These are phyloP conservation scores for Barnettozyma botsteinii DNA, from an alignment of 805 yeast genomes.

Conservation along the genomic window DNA sequence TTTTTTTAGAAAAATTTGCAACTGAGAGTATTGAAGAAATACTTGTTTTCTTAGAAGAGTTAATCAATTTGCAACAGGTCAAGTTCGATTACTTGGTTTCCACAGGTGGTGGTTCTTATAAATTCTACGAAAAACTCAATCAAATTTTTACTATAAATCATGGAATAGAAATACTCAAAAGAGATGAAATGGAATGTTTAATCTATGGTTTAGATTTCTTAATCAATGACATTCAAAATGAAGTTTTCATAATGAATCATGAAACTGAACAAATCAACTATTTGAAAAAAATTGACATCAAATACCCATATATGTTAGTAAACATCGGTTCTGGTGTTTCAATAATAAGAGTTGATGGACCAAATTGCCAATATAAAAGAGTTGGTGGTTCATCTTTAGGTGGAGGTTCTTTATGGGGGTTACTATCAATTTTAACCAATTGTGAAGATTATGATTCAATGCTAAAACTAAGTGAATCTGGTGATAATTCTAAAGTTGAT, in stretches of 20 bases:
- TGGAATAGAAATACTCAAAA: slow-evolving; percentile 35
- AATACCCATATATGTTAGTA: slow-evolving; percentile 82
- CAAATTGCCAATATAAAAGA: slow-evolving; percentile 58
- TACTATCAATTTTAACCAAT: slow-evolving; percentile 78
- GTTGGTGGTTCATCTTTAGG: slow-evolving; percentile 96
- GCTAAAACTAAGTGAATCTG: slow-evolving; percentile 83
- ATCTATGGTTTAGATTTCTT: slow-evolving; percentile 88
- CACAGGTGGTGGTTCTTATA: slow-evolving; percentile 96
- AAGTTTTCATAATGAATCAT: slow-evolving; percentile 70
- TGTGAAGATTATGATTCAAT: slow-evolving; percentile 89
- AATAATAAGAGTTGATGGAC: slow-evolving; percentile 89
- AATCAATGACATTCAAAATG: slow-evolving; percentile 84
- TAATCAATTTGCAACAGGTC: slow-evolving; percentile 36
- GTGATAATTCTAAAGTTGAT: slow-evolving; percentile 91
- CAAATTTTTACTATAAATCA: slow-evolving; percentile 9
- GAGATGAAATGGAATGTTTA: slow-evolving; percentile 93
- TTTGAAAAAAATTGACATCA: slow-evolving; percentile 22
- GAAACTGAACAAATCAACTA: slow-evolving; percentile 28
- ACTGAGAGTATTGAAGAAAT: slow-evolving; percentile 56
- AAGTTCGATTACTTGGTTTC: slow-evolving; percentile 62
- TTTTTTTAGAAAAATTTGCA: slow-evolving; percentile 53
- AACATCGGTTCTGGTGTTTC: slow-evolving; percentile 97
- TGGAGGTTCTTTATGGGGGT: slow-evolving; percentile 97
- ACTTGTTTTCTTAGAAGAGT: slow-evolving; percentile 46
- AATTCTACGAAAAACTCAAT: slow-evolving; percentile 61